Conservation (phyloP, 495 filamentous ascomycete genomes). For the Penicillium malachiteum region DNA sequence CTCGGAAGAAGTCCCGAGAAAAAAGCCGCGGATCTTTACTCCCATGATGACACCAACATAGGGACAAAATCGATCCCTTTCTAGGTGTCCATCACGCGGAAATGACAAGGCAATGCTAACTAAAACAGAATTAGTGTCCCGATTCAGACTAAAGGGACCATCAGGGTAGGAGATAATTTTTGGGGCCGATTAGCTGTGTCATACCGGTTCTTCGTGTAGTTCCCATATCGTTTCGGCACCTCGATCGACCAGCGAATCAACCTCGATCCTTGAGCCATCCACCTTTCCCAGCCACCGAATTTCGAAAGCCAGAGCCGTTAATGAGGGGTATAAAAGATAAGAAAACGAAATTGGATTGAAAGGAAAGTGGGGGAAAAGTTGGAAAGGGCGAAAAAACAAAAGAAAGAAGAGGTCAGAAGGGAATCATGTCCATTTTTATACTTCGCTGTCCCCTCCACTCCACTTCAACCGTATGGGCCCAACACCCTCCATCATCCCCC, state of each 20-base stretch:
- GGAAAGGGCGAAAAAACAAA: constrained; percentile 7
- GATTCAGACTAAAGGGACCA: neutral
- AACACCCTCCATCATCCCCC: constrained; percentile 4
- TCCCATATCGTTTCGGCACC: constrained; percentile 8
- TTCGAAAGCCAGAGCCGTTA: constrained; percentile 8
- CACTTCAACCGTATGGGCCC: constrained; percentile 5
- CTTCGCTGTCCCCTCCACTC: constrained; percentile 10
- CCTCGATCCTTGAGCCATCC: constrained; percentile 16
- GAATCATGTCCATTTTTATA: constrained; percentile 22
- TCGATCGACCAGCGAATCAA: constrained; percentile 17
- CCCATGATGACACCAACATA: neutral
- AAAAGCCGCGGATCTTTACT: neutral
- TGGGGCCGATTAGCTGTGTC: constrained; percentile 11
- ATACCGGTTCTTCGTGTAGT: constrained; percentile 22
- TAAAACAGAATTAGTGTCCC: constrained; percentile 5
- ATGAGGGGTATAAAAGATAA: constrained; percentile 6
- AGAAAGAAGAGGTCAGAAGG: constrained; percentile 15
- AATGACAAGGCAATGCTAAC: neutral
- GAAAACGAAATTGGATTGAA: neutral
- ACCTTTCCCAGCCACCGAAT: constrained; percentile 41
- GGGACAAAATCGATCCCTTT: neutral
- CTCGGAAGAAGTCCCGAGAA: neutral
- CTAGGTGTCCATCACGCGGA: neutral
- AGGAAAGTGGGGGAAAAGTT: constrained; percentile 4
- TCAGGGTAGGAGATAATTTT: neutral